These are phyloP conservation scores for Thelonectria olida DNA, from an alignment of 2,329 filamentous ascomycete genomes.

Conservation along the genomic window DNA sequence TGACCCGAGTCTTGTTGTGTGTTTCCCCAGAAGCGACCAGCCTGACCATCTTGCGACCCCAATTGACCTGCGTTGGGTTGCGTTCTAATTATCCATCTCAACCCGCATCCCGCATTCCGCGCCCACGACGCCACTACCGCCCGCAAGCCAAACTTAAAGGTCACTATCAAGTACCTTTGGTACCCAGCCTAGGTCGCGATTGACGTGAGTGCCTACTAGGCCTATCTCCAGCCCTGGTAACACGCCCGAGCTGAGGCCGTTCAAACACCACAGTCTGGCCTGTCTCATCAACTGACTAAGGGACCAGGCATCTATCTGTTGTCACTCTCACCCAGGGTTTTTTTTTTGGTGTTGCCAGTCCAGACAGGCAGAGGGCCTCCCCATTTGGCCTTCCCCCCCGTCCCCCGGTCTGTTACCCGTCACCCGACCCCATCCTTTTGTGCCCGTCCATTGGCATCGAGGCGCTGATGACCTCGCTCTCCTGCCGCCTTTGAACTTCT, in stretches of 20 bases:
- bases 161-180: constrained; percentile 38
- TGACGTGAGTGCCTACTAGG: constrained; percentile 19
- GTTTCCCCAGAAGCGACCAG: constrained; percentile 1
- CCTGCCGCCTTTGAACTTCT: constrained; percentile 32
- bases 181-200: constrained; percentile 24
- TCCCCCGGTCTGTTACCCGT: constrained; percentile 37
- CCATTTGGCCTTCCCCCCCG: constrained; percentile 30
- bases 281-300: constrained; percentile 25
- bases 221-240: constrained; percentile 23
- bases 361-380: constrained; percentile 31
- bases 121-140: constrained; percentile 13
- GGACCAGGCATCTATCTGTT: constrained; percentile 13
- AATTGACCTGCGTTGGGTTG: constrained; percentile 4
- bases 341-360: neutral
- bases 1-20: neutral
- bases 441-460: constrained; percentile 37
- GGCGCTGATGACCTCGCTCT: constrained; percentile 43
- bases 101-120: constrained; percentile 21
- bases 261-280: constrained; percentile 12
- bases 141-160: constrained; percentile 16
- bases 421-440: constrained; percentile 43
- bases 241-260: constrained; percentile 13
- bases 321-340: constrained; percentile 15
- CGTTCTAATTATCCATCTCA: constrained; percentile 1
- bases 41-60: neutral